phyloP scores from a whole-genome alignment of 139 green algal genomes.

The Pleodorina starrii region DNA sequence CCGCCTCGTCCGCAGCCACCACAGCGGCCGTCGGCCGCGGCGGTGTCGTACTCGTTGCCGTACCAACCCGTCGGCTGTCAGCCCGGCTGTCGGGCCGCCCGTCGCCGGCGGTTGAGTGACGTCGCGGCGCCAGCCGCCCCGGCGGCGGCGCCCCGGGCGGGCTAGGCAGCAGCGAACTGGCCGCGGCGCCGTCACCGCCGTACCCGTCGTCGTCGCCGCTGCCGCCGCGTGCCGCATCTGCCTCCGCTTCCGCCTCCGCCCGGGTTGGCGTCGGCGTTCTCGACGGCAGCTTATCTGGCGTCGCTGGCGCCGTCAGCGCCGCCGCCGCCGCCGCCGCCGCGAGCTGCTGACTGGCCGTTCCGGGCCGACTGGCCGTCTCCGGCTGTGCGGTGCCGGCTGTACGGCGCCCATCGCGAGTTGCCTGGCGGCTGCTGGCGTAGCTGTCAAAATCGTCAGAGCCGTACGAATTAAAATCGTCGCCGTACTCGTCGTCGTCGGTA shows the following conservation, averaged over 20 bases:
- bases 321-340: background rate
- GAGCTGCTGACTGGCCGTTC: background rate
- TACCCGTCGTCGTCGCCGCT: background rate
- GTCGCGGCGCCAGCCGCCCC: background rate
- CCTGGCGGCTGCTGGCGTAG: background rate
- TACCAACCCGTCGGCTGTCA: background rate
- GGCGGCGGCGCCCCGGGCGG: background rate
- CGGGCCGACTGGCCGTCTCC: background rate
- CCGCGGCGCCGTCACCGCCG: background rate
- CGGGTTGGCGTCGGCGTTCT: background rate
- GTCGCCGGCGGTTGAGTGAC: background rate
- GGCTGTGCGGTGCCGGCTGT: background rate
- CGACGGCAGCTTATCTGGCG: background rate
- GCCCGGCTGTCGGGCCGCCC: background rate
- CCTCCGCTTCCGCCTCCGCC: background rate
- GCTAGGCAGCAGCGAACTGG: background rate
- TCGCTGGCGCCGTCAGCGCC: background rate
- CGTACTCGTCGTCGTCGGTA: conserved; percentile 12
- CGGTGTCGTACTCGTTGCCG: background rate
- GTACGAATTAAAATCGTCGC: conserved; percentile 20
- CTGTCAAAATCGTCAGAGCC: background rate
- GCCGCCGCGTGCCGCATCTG: too few species aligned
- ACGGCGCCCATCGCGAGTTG: background rate
- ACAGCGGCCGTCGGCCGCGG: background rate
- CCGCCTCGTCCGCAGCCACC: background rate